phyloP scores from a whole-genome alignment of 495 filamentous ascomycete genomes.

The Rhizodiscina lignyota region DNA sequence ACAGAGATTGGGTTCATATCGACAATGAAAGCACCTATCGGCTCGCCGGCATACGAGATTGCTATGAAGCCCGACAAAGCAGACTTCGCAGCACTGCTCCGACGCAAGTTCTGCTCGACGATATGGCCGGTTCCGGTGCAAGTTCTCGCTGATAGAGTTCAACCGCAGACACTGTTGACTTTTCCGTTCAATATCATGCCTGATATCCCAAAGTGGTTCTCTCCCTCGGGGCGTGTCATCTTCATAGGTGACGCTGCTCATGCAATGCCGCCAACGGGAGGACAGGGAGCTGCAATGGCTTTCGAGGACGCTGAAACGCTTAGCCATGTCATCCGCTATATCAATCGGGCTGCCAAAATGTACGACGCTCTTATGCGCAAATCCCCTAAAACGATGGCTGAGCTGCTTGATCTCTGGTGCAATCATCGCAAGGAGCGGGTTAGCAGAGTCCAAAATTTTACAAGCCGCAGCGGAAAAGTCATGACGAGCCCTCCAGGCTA shows the following conservation, averaged over 20 bases:
- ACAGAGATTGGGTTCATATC: no score
- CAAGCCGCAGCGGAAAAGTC: not conserved
- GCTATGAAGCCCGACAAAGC: no score
- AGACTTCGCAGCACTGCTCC: no score
- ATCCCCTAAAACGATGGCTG: no score
- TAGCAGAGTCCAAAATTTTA: not conserved
- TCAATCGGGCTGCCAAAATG: no score
- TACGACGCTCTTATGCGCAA: not conserved
- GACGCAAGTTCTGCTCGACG: no score
- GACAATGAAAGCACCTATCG: no score
- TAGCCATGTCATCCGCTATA: not conserved
- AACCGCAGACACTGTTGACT: no score
- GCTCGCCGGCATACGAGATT: no score
- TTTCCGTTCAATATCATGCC: no score
- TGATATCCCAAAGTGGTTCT: not conserved
- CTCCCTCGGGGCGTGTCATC: not conserved
- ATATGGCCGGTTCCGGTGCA: no score
- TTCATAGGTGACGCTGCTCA: slow-evolving; percentile 2
- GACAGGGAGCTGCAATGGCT: not conserved
- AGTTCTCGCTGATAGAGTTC: no score
- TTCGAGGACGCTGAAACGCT: slow-evolving; percentile 1
- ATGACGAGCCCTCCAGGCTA: not conserved
- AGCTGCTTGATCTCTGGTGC: not conserved
- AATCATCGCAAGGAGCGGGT: not conserved
- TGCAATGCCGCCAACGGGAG: slow-evolving; percentile 1